Conservation (phyloP, 306 rosid species). For the Aeschynomene evenia region DNA sequence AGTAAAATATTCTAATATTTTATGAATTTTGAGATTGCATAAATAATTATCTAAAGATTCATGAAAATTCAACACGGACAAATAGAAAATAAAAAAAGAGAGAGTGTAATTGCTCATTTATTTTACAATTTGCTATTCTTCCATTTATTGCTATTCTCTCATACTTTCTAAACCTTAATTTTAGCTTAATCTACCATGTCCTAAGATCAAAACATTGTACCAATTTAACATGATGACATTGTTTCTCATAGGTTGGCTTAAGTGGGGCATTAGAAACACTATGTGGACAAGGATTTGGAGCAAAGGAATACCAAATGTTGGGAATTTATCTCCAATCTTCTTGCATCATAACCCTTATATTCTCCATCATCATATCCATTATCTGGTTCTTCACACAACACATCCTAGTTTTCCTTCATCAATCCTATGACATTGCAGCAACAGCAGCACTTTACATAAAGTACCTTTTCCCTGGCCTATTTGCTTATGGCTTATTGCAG, state of each 20-base stretch:
- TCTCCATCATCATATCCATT: slow-evolving; percentile 50
- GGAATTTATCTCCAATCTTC: slow-evolving; percentile 85
- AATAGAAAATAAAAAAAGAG: too few relatives aligned
- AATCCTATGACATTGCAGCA: slow-evolving; percentile 54
- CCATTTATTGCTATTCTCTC: background rate
- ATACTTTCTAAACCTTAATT: slow-evolving; percentile 1
- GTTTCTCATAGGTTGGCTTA: slow-evolving; percentile 54
- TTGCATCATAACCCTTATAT: slow-evolving; percentile 56
- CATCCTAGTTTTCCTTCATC: slow-evolving; percentile 59
- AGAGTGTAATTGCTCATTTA: too few relatives aligned
- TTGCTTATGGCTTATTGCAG: slow-evolving; percentile 67
- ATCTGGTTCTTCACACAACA: slow-evolving; percentile 63
- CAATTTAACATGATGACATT: background rate
- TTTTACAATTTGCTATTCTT: too few relatives aligned
- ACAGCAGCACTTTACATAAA: slow-evolving; percentile 58
- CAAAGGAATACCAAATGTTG: slow-evolving; percentile 51
- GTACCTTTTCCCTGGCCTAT: slow-evolving; percentile 62
- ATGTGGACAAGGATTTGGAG: slow-evolving; percentile 88
- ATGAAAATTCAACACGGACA: too few relatives aligned
- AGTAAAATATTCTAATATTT: too few relatives aligned
- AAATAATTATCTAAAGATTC: too few relatives aligned
- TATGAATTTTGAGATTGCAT: too few relatives aligned
- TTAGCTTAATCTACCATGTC: background rate
- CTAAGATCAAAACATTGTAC: background rate
- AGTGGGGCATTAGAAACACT: slow-evolving; percentile 91